These are phyloP conservation scores for Kentomonas sorsogonicus DNA, from an alignment of 208 protist genomes.

Conservation along the genomic window DNA sequence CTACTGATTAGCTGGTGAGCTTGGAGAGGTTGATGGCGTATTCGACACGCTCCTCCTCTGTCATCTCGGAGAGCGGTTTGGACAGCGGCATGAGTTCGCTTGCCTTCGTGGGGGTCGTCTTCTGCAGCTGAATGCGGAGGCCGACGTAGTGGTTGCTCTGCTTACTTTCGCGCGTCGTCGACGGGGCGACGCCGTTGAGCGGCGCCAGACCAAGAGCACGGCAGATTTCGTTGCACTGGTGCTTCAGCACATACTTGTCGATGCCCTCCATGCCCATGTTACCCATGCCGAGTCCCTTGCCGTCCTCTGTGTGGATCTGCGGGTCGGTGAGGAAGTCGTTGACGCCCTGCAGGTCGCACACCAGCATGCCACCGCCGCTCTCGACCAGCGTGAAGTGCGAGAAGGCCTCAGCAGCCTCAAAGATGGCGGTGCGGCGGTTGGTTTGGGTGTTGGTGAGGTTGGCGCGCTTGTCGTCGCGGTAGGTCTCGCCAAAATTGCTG, in stretches of 20 bases:
- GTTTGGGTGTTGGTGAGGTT: constrained; percentile 32
- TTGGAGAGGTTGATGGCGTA: constrained; percentile 55
- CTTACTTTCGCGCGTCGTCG: constrained; percentile 11
- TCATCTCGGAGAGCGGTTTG: constrained; percentile 75
- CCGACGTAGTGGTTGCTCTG: constrained; percentile 39
- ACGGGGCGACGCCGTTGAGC: constrained; percentile 17
- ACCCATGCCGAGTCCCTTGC: constrained; percentile 73
- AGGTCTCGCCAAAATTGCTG: constrained; percentile 81
- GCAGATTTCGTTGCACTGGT: constrained; percentile 73
- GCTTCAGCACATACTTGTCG: constrained; percentile 67
- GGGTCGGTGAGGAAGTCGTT: constrained; percentile 80
- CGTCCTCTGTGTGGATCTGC: constrained; percentile 79
- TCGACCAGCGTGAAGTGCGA: constrained; percentile 76
- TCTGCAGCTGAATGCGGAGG: constrained; percentile 46
- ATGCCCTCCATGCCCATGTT: constrained; percentile 83
- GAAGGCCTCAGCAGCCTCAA: constrained; percentile 82
- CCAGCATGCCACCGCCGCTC: constrained; percentile 62
- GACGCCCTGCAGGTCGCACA: constrained; percentile 81
- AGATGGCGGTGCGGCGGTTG: constrained; percentile 41
- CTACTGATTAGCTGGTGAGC: constrained; percentile 30
- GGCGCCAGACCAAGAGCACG: constrained; percentile 47
- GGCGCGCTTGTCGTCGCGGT: constrained; percentile 57
- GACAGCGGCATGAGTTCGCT: constrained; percentile 47
- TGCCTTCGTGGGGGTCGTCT: constrained; percentile 34
- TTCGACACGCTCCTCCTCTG: constrained; percentile 61